Conservation (phyloP, 75 land plant genomes). For the Adiantum capillusveneris region DNA sequence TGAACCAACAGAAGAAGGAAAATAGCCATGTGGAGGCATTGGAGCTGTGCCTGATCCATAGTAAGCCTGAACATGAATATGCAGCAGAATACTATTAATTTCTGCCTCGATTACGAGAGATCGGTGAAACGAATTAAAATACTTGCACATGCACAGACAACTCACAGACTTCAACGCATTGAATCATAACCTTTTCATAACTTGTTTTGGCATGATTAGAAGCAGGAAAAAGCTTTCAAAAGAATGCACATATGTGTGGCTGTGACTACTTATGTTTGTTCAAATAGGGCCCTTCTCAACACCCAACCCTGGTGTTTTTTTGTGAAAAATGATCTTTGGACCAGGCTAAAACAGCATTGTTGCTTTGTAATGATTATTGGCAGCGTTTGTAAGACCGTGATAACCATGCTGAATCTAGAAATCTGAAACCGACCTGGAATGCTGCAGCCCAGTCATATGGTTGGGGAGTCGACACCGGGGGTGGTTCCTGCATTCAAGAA, state of each 20-base stretch:
- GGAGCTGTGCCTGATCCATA: conserved; percentile 37
- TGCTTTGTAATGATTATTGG: conserved; percentile 1
- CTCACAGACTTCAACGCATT: too few relatives aligned
- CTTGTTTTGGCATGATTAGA: too few relatives aligned
- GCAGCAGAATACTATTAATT: neutral
- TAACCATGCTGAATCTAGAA: too few relatives aligned
- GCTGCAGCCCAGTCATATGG: conserved; percentile 71
- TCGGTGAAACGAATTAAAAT: neutral
- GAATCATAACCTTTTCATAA: too few relatives aligned
- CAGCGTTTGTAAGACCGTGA: neutral
- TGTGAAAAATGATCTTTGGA: neutral
- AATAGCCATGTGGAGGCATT: conserved; percentile 61
- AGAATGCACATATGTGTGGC: too few relatives aligned
- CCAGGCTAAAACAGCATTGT: neutral
- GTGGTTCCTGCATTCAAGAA: conserved; percentile 33
- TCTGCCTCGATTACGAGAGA: neutral
- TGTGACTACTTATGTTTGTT: too few relatives aligned
- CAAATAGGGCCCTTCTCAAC: too few relatives aligned
- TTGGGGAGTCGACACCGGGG: conserved; percentile 30
- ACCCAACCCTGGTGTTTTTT: neutral
- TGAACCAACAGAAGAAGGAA: conserved; percentile 36
- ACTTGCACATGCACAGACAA: too few relatives aligned
- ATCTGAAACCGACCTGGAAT: conserved; percentile 61
- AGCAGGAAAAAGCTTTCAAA: too few relatives aligned
- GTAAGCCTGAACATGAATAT: conserved; percentile 36